Percentiles rank a stretch among this genome's conserved stretches.
These are phyloP conservation scores for Ascoidea asiatica DNA, from an alignment of 805 yeast genomes.

Conservation along the genomic window DNA sequence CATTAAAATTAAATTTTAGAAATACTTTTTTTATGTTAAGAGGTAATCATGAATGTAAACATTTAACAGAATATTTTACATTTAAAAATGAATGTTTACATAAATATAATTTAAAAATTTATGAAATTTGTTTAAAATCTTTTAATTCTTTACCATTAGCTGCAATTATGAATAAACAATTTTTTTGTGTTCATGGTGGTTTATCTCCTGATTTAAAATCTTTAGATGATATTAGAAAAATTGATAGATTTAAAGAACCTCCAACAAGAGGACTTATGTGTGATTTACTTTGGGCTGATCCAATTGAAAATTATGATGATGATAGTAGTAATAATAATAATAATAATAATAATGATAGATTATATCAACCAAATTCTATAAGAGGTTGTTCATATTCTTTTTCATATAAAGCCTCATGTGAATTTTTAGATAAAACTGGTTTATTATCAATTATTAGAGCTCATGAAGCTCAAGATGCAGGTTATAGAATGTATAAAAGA, in stretches of 20 bases:
- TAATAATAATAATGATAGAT: constrained; percentile 26
- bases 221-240: constrained; percentile 49
- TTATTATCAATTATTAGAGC: constrained; percentile 82
- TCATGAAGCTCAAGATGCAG: constrained; percentile 97
- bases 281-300: constrained; percentile 94
- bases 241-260: constrained; percentile 81
- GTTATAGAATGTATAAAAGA: constrained; percentile 86
- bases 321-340: no score
- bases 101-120: constrained; percentile 55
- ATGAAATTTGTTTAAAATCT: constrained; percentile 61
- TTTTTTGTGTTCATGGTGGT: constrained; percentile 95
- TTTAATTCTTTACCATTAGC: constrained; percentile 85
- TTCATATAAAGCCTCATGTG: constrained; percentile 70
- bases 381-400: constrained; percentile 91
- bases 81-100: constrained; percentile 83
- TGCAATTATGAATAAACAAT: constrained; percentile 87
- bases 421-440: constrained; percentile 65
- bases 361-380: constrained; percentile 52
- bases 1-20: constrained; percentile 69
- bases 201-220: constrained; percentile 71
- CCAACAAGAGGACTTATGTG: constrained; percentile 92
- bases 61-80: constrained; percentile 87
- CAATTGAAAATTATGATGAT: constrained; percentile 76
- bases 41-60: constrained; percentile 93
- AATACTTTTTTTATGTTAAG: constrained; percentile 66